phyloP scores from a whole-genome alignment of 2,329 filamentous ascomycete species.

The Pleomassaria siparia region DNA sequence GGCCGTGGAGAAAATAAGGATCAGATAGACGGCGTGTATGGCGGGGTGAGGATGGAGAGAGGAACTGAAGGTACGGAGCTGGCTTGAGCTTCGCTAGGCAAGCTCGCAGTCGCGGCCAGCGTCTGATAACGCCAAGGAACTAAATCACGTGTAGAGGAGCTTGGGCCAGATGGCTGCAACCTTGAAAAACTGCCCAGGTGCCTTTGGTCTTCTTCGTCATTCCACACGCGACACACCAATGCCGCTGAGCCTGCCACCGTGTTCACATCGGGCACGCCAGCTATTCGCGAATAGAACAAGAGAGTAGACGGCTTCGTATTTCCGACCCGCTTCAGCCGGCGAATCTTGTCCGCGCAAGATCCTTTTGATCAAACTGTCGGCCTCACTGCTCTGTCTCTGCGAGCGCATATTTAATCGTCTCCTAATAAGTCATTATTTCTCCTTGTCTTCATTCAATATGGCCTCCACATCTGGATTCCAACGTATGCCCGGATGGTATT shows the following conservation, averaged over 20 bases:
- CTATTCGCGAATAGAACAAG: neutral
- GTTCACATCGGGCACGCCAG: neutral
- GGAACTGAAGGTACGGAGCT: constrained; percentile 25
- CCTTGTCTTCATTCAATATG: constrained; percentile 31
- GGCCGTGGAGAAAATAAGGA: neutral
- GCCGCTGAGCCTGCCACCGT: neutral
- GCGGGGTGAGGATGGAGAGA: constrained; percentile 9
- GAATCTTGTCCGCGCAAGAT: constrained; percentile 3
- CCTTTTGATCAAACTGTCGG: constrained; percentile 1
- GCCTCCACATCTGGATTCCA: constrained; percentile 42
- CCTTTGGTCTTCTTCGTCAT: constrained; percentile 4
- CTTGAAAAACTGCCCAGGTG: neutral
- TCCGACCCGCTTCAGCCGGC: neutral
- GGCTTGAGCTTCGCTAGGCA: constrained; percentile 38
- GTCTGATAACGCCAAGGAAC: constrained; percentile 11
- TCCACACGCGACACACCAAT: constrained; percentile 1
- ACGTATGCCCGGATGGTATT: constrained; percentile 48
- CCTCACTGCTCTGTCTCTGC: neutral
- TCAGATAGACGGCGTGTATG: constrained; percentile 1
- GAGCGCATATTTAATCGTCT: neutral
- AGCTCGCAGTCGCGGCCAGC: constrained; percentile 23
- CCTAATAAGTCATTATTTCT: constrained; percentile 1
- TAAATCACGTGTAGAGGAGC: constrained; percentile 6
- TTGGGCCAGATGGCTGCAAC: constrained; percentile 5
- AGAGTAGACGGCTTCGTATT: neutral